A percentile compares a stretch with the other conserved stretches of the same genome.
These are phyloP conservation scores for Pachyrhizus erosus DNA, from an alignment of 306 rosid genomes.

Conservation along the genomic window DNA sequence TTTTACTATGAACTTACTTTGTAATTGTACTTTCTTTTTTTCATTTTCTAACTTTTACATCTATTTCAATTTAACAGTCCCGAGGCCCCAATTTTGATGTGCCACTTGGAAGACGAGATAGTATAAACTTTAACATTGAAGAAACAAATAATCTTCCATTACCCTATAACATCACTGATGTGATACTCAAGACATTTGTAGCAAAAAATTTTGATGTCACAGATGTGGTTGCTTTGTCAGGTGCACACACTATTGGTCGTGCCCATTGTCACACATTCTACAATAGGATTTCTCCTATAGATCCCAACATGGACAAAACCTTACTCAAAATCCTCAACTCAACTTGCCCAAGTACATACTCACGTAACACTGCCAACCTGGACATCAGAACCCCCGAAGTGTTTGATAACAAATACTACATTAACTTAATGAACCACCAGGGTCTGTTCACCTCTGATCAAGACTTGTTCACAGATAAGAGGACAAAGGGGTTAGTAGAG, in stretches of 20 bases:
- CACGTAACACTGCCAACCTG: neutral
- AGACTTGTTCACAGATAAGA: neutral
- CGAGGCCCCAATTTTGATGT: neutral
- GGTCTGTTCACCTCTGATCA: slow-evolving; percentile 19
- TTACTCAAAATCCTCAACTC: neutral
- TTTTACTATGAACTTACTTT: neutral
- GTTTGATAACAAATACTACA: slow-evolving; percentile 10
- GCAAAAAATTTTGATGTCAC: neutral
- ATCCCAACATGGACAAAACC: slow-evolving; percentile 13
- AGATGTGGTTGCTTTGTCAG: neutral
- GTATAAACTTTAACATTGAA: neutral
- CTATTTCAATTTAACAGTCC: neutral
- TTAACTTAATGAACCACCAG: neutral
- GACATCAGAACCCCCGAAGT: neutral
- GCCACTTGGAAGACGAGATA: slow-evolving; percentile 17
- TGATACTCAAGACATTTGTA: neutral
- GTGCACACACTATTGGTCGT: slow-evolving; percentile 26
- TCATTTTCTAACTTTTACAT: neutral
- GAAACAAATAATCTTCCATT: slow-evolving; percentile 10
- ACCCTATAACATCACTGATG: neutral
- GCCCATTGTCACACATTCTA: slow-evolving; percentile 22
- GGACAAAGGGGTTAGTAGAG: neutral
- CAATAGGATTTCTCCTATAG: slow-evolving; percentile 10
- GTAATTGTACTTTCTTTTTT: neutral
- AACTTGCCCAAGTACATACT: neutral